Evolutionary conservation across 2,329 filamentous ascomycete genomes (phyloP).

Genomic region (Phaeosphaeria sp.): DNA sequence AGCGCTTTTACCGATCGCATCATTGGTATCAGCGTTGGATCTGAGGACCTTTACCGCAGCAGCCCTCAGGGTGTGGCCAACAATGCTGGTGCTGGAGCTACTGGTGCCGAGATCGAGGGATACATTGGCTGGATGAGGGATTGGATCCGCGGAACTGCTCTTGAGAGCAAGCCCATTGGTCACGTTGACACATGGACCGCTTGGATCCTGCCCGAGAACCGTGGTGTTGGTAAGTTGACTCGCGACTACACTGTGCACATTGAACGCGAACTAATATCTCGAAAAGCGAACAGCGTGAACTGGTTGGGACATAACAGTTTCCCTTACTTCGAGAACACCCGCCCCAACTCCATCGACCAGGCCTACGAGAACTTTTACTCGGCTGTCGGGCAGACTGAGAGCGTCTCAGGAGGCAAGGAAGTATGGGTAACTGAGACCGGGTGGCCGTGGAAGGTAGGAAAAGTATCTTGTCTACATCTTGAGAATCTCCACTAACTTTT

Average conservation of each 20-base stretch:
- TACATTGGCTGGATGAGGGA: conserved; percentile 74
- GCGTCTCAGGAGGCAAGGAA: conserved; percentile 67
- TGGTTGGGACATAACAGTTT: conserved; percentile 80
- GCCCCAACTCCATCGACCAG: conserved; percentile 61
- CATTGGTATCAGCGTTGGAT: conserved; percentile 82
- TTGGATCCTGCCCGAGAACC: conserved; percentile 72
- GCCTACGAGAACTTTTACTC: conserved; percentile 71
- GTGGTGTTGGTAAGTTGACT: conserved; percentile 57
- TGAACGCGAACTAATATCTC: conserved; percentile 47
- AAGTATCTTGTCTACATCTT: no score
- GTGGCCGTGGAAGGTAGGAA: conserved; percentile 69
- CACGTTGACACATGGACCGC: conserved; percentile 88
- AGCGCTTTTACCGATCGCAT: conserved; percentile 68
- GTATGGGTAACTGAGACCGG: conserved; percentile 90
- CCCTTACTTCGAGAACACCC: conserved; percentile 79
- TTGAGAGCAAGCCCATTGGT: conserved; percentile 68
- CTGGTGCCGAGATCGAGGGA: conserved; percentile 65
- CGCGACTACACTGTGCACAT: not conserved
- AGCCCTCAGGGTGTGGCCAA: conserved; percentile 70
- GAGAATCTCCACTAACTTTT: no score
- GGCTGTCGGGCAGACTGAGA: conserved; percentile 66
- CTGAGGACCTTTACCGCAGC: conserved; percentile 70
- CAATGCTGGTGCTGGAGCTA: conserved; percentile 66
- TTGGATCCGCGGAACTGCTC: conserved; percentile 66
- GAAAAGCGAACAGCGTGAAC: not conserved